These are phyloP conservation scores for Wallacemonas sp. DNA, from an alignment of 208 protist genomes.

Conservation along the genomic window DNA sequence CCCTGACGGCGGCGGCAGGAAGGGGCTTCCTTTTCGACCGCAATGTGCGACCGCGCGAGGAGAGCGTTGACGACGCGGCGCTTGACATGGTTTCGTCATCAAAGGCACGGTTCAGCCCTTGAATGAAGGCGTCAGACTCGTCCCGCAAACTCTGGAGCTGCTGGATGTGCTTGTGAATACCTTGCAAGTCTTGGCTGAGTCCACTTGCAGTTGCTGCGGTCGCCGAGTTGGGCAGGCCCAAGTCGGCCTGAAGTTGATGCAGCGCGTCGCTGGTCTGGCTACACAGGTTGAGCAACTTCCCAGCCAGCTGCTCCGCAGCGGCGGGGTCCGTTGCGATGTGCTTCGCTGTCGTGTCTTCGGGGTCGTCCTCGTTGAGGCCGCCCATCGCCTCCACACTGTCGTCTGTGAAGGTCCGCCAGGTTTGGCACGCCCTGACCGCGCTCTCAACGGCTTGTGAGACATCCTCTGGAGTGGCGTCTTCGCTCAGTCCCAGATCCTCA, in stretches of 20 bases:
- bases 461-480: neutral
- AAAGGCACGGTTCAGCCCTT: slow-evolving; percentile 36
- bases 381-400: slow-evolving; percentile 12
- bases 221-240: neutral
- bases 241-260: neutral
- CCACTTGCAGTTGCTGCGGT: neutral
- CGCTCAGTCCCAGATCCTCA: neutral
- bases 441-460: neutral
- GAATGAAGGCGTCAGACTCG: slow-evolving; percentile 42
- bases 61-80: slow-evolving; percentile 21
- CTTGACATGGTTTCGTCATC: slow-evolving; percentile 30
- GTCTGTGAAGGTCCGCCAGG: slow-evolving; percentile 6
- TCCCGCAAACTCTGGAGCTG: slow-evolving; percentile 6
- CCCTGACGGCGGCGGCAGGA: slow-evolving; percentile 24
- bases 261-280: neutral
- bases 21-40: slow-evolving; percentile 63
- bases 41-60: slow-evolving; percentile 21
- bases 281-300: slow-evolving; percentile 1
- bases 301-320: slow-evolving; percentile 8
- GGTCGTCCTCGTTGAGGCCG: neutral
- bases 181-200: neutral
- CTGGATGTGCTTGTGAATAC: neutral
- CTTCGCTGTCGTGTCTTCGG: neutral
- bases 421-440: neutral
- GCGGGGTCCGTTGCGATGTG: neutral